A percentile compares a stretch with the other conserved stretches of the same genome.
These are phyloP conservation scores for Pichia ethanolica DNA, from an alignment of 805 yeast genomes.

Conservation along the genomic window DNA sequence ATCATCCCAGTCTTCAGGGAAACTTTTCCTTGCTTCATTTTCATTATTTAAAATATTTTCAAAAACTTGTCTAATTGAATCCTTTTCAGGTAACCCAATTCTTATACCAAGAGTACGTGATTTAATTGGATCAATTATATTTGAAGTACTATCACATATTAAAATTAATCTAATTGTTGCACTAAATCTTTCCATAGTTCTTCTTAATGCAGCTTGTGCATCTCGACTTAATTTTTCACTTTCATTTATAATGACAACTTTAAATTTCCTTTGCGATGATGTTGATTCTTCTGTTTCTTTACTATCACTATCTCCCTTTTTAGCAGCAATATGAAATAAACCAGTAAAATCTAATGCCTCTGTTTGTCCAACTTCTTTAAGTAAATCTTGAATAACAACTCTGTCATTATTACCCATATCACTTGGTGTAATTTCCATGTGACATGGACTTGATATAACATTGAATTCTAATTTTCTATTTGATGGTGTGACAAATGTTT, in stretches of 20 bases:
- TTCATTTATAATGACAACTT: conserved; percentile 81
- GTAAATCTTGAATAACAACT: conserved; percentile 85
- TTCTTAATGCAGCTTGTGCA: conserved; percentile 91
- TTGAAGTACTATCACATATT: conserved; percentile 84
- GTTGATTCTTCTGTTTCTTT: not conserved
- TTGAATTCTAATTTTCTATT: conserved; percentile 82
- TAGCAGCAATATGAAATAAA: conserved; percentile 22
- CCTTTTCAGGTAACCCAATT: conserved; percentile 67
- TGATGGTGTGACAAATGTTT: conserved; percentile 66
- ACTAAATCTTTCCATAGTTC: conserved; percentile 95
- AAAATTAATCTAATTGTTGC: conserved; percentile 76
- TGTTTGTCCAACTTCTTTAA: conserved; percentile 91
- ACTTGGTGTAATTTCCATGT: conserved; percentile 90
- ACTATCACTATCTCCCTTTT: not conserved
- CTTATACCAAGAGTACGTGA: conserved; percentile 88
- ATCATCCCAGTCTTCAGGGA: conserved; percentile 31
- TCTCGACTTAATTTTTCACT: conserved; percentile 86
- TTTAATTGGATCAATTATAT: conserved; percentile 87
- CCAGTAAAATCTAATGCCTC: conserved; percentile 82
- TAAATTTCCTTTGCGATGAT: conserved; percentile 44
- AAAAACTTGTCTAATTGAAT: conserved; percentile 54
- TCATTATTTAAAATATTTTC: conserved; percentile 52
- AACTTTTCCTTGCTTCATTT: conserved; percentile 24
- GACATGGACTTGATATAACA: conserved; percentile 86
- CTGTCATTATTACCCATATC: conserved; percentile 96